Base-by-base conservation (phyloP, 176 grass and related monocot genomes). In the Stipa capillata region DNA sequence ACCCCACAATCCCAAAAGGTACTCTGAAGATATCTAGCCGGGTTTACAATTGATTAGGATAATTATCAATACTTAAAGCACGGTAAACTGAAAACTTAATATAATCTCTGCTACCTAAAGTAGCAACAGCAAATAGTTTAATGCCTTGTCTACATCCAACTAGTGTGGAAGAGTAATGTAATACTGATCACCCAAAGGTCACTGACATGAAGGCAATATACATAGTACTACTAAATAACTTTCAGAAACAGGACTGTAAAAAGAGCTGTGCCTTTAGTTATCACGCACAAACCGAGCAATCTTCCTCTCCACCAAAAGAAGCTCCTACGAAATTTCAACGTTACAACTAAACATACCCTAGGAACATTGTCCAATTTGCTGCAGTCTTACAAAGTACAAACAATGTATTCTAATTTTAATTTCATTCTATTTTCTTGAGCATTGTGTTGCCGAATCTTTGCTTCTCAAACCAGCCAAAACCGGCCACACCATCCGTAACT, bases 111-210 rank as follows among this genome's bases (percentile, higher is more conserved):
- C 14, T 72, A 18, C 5, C 3, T 72, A 79, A 85, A 72, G 83
- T 71, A 53, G 34, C 32, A 79, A 63, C 74, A 85, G 6, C 65
- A 78, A 32, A 51, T 79, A 79, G 74, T 85, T 72, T 79, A 79
- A 72, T 79, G 42, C 54, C 1, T 51, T 63, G 54, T 34, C 13
- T 33, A 21, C 36, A 54, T 76, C 59, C 81, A 83, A 83, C 58
- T 23, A 55, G 29, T 37, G 35, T 65, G 59, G 34, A 74, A 31
- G 50, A 42, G 7, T 72, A n/a, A 47, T 63, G 55, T 24, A 73
- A 52, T 72, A 82, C 28, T 18, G 8, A 64, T 10, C 33, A 21
- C 27, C 55, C 4, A 27, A 27, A 56, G 53, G 53, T 27, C 53
- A 10, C 42, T 53, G 36, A 53, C 80, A 43, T 37, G 42, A 65